Conservation (phyloP, 768 basidiomycete genomes). For the Kondoa malvinella region DNA sequence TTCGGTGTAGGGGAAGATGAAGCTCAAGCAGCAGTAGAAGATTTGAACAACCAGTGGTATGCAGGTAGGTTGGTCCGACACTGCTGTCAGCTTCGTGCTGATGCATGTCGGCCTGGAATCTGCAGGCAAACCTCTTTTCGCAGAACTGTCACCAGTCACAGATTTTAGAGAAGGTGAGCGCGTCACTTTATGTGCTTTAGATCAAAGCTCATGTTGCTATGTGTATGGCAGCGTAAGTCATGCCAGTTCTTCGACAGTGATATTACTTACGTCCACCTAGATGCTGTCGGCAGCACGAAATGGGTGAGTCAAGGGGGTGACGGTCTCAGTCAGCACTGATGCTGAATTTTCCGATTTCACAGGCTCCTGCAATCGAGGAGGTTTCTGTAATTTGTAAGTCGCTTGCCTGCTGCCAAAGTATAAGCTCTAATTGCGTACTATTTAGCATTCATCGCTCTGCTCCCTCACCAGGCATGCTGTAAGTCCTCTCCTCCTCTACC, state of each 20-base stretch:
- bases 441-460: slow-evolving; percentile 39
- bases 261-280: neutral
- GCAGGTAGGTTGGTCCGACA: slow-evolving; percentile 46
- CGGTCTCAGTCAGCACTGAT: neutral
- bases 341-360: neutral
- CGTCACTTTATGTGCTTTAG: neutral
- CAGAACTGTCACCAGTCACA: slow-evolving; percentile 94
- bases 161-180: slow-evolving; percentile 76
- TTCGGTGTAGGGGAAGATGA: slow-evolving; percentile 54
- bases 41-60: slow-evolving; percentile 92
- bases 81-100: neutral
- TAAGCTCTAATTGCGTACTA: neutral
- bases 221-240: neutral
- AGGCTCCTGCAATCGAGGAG: slow-evolving; percentile 79
- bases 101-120: neutral
- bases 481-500: neutral
- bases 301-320: slow-evolving; percentile 38
- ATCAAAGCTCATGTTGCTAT: neutral
- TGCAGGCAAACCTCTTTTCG: slow-evolving; percentile 76
- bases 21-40: slow-evolving; percentile 80
- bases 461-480: slow-evolving; percentile 19
- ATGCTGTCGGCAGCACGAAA: slow-evolving; percentile 96
- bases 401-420: neutral
- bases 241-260: neutral
- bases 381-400: slow-evolving; percentile 74